phyloP scores from a whole-genome alignment of 306 rosid species.

The Glycyrrhiza uralensis region DNA sequence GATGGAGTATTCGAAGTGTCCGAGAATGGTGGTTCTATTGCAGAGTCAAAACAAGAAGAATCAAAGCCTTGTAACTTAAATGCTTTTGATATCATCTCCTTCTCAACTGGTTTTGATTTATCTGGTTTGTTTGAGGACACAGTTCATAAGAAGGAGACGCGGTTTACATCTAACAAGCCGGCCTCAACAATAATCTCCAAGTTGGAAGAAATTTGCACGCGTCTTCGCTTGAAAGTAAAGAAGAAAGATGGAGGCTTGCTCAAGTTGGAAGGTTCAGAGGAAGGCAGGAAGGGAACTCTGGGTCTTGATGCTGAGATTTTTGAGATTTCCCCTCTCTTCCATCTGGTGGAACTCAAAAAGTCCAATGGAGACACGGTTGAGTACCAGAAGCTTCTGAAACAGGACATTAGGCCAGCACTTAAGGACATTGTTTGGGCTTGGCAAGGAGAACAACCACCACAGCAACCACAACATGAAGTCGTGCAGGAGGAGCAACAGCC shows the following conservation, averaged over 20 bases:
- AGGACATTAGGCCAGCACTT: conserved; percentile 79
- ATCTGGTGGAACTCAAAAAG: conserved; percentile 78
- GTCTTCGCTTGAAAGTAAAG: conserved; percentile 53
- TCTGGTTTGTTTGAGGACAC: conserved; percentile 80
- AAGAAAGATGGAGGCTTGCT: conserved; percentile 76
- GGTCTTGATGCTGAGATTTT: conserved; percentile 78
- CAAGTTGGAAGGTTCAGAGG: conserved; percentile 68
- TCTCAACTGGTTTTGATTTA: conserved; percentile 85
- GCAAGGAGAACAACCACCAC: conserved; percentile 75
- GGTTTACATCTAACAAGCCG: conserved; percentile 67
- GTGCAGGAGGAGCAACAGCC: conserved; percentile 37
- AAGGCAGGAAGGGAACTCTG: conserved; percentile 73
- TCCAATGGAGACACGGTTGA: conserved; percentile 76
- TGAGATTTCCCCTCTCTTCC: conserved; percentile 71
- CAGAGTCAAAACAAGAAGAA: conserved; percentile 48
- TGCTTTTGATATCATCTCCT: conserved; percentile 92
- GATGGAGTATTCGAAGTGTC: conserved; percentile 45
- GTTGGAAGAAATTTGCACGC: conserved; percentile 75
- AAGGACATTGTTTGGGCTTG: conserved; percentile 88
- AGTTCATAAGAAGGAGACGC: conserved; percentile 54
- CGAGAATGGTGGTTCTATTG: conserved; percentile 33
- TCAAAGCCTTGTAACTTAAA: conserved; percentile 60
- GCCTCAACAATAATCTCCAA: conserved; percentile 61
- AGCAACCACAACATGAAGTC: conserved; percentile 33
- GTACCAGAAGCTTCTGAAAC: conserved; percentile 60